phyloP scores from a whole-genome alignment of 805 yeast genomes.

The Lachancea thermotolerans region DNA sequence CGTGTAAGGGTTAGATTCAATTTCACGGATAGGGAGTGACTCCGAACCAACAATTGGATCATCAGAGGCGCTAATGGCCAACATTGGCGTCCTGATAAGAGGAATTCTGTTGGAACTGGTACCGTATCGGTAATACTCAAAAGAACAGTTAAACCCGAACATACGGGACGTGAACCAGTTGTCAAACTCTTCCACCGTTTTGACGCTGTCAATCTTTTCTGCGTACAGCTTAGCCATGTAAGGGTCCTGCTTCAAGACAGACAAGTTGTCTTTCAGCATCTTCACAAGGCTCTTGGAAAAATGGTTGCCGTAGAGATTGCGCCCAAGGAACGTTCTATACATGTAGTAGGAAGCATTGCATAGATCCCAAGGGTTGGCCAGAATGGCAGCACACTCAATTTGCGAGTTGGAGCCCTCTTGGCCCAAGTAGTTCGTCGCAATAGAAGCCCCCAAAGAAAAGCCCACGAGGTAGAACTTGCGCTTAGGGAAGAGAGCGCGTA shows the following conservation, averaged over 20 bases:
- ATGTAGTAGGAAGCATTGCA: slow-evolving; percentile 41
- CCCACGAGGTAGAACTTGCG: slow-evolving; percentile 69
- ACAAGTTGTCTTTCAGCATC: slow-evolving; percentile 38
- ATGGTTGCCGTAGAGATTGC: slow-evolving; percentile 41
- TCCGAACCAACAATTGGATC: slow-evolving; percentile 58
- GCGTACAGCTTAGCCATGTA: slow-evolving; percentile 14
- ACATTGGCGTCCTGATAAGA: slow-evolving; percentile 53
- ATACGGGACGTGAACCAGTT: slow-evolving; percentile 54
- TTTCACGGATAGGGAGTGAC: slow-evolving; percentile 46
- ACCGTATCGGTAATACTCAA: slow-evolving; percentile 59
- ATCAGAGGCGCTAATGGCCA: slow-evolving; percentile 59
- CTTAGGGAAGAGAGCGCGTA: slow-evolving; percentile 48
- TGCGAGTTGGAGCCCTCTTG: slow-evolving; percentile 45
- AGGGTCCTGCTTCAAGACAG: slow-evolving; percentile 29
- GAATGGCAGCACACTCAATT: slow-evolving; percentile 49
- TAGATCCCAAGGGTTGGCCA: slow-evolving; percentile 75
- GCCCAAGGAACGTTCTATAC: slow-evolving; percentile 37
- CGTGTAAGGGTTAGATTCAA: slow-evolving; percentile 51
- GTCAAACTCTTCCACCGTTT: slow-evolving; percentile 52
- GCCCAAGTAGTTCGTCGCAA: slow-evolving; percentile 67
- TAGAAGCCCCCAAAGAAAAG: slow-evolving; percentile 71
- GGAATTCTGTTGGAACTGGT: slow-evolving; percentile 49
- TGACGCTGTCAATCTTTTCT: slow-evolving; percentile 23
- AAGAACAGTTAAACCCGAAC: slow-evolving; percentile 57
- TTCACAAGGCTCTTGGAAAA: slow-evolving; percentile 43